A percentile compares a stretch with the other conserved stretches of the same genome.
Evolutionary conservation across 2,329 filamentous ascomycete species (phyloP).

Genomic region (Microdochium bolleyi): DNA sequence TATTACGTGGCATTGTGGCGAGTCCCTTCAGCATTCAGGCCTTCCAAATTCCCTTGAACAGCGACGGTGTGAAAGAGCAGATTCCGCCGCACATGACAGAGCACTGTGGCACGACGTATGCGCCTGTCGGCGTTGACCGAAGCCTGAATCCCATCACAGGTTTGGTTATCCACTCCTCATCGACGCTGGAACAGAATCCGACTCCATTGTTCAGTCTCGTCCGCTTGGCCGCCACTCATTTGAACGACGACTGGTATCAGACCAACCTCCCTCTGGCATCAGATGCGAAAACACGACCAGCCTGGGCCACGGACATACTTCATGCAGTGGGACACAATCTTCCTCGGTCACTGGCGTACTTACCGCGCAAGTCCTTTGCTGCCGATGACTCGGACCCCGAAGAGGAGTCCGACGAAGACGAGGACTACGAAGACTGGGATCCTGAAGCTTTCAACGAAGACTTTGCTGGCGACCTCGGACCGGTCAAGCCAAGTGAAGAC

Average conservation of each 20-base stretch:
- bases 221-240: constrained; percentile 42
- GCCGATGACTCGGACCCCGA: constrained; percentile 17
- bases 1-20: constrained; percentile 44
- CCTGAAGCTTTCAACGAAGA: constrained; percentile 8
- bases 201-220: constrained; percentile 43
- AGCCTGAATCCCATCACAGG: constrained; percentile 38
- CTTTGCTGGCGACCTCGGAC: constrained; percentile 8
- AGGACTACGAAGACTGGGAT: constrained; percentile 21
- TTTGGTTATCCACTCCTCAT: constrained; percentile 35
- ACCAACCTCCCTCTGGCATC: constrained; percentile 29
- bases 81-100: constrained; percentile 26
- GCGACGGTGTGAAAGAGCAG: constrained; percentile 11
- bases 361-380: constrained; percentile 20
- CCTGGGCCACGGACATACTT: constrained; percentile 40
- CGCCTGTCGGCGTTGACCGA: constrained; percentile 16
- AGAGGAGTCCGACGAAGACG: constrained; percentile 15
- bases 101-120: constrained; percentile 39
- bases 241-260: constrained; percentile 45
- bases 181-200: constrained; percentile 16
- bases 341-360: constrained; percentile 35
- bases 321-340: constrained; percentile 34
- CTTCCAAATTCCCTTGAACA: constrained; percentile 39
- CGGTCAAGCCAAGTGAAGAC: constrained; percentile 16
- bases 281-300: constrained; percentile 14
- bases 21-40: constrained; percentile 40